A percentile compares a stretch with the other conserved stretches of the same genome.
Evolutionary conservation across 2,329 filamentous ascomycete species (phyloP).

Genomic region (Beauveria sp.): DNA sequence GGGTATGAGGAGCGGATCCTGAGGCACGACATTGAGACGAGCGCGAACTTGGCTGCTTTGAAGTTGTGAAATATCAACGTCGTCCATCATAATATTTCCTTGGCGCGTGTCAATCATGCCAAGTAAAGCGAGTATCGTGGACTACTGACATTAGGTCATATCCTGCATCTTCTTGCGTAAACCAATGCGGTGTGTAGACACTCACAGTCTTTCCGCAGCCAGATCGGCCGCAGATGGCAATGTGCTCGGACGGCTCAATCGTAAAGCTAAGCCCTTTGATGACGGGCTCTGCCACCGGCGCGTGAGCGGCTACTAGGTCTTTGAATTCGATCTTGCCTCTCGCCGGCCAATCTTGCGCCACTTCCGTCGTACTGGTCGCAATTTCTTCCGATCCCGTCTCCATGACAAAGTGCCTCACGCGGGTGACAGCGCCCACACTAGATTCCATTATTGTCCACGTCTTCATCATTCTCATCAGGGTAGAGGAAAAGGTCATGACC

Average conservation of each 20-base stretch:
- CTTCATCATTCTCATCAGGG: constrained; percentile 23
- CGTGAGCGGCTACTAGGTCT: neutral
- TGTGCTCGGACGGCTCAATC: neutral
- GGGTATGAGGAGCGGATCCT: neutral
- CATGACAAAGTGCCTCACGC: constrained; percentile 17
- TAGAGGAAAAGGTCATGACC: constrained; percentile 22
- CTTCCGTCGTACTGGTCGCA: neutral
- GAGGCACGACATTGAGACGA: neutral
- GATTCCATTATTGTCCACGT: constrained; percentile 25
- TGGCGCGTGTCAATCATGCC: neutral
- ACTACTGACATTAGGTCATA: too few species aligned
- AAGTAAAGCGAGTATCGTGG: too few species aligned
- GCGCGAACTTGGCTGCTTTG: neutral
- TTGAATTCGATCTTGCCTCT: neutral
- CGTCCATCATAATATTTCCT: neutral
- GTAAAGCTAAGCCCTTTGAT: neutral
- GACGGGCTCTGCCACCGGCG: neutral
- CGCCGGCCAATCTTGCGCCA: neutral
- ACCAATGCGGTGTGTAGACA: neutral
- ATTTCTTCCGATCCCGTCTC: constrained; percentile 11
- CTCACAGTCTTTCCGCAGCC: neutral
- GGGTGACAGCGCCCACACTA: constrained; percentile 19
- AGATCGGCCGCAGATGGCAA: neutral
- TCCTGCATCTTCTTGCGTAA: too few species aligned
- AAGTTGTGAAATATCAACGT: neutral